A percentile compares a stretch with the other conserved stretches of the same genome.
Conservation (phyloP, 2,329 filamentous ascomycete genomes). For the Colletotrichum neosansevieriae region DNA sequence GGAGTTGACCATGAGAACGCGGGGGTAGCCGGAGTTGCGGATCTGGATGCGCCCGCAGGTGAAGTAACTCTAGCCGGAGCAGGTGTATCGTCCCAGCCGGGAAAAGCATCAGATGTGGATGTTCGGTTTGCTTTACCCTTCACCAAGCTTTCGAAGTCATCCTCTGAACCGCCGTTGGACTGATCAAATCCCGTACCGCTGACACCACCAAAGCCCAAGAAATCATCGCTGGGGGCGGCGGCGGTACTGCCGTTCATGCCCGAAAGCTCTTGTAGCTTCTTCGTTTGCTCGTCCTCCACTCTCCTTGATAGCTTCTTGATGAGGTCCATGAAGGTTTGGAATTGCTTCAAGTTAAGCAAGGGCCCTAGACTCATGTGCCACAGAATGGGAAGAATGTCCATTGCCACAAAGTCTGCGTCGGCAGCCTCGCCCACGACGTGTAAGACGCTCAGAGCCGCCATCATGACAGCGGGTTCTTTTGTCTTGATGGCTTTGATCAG, state of each 20-base stretch:
- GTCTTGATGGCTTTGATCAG: constrained; percentile 94
- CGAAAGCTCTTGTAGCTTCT: constrained; percentile 87
- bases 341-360: constrained; percentile 86
- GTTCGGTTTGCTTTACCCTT: constrained; percentile 72
- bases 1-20: constrained; percentile 76
- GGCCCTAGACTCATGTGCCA: constrained; percentile 95
- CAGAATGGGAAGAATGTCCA: constrained; percentile 88
- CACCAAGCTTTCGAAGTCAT: constrained; percentile 91
- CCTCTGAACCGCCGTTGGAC: constrained; percentile 66
- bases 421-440: constrained; percentile 84
- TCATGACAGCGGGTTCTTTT: constrained; percentile 97
- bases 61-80: constrained; percentile 51
- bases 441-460: constrained; percentile 88
- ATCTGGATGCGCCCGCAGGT: constrained; percentile 48
- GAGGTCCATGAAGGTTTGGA: constrained; percentile 88
- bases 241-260: constrained; percentile 66
- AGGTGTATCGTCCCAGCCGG: constrained; percentile 63
- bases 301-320: constrained; percentile 83
- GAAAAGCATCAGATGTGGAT: constrained; percentile 53
- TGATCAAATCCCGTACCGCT: constrained; percentile 70
- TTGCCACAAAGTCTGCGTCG: constrained; percentile 90
- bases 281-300: constrained; percentile 89
- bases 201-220: constrained; percentile 77
- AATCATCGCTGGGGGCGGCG: constrained; percentile 69
- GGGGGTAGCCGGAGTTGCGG: constrained; percentile 57